Evolutionary conservation across 257 asterid species (phyloP), one percentile per base, ranked within the genome.

Genomic region (Solanum chmielewskii): DNA sequence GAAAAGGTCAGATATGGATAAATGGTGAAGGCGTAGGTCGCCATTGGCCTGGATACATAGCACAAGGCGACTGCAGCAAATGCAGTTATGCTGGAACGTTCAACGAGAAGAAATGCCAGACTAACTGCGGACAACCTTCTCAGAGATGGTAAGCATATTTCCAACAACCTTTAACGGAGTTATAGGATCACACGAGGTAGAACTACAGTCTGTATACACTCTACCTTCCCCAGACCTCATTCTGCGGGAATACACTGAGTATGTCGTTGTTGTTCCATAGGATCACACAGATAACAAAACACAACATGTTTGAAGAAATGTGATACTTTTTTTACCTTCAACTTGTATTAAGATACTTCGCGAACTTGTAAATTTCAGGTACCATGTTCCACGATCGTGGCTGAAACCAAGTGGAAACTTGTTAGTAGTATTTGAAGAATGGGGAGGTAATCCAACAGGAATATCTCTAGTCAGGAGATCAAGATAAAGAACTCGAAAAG

Each of bases 1-100:
- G 98, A 69, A 97, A 97, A 91, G 99, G 99, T 23, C 93, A 96
- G 84, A 89, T 94, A 68, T 97, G 99, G 99, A 90, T 97, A 87
- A 97, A 97, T 37, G 99, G 99, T 7, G 91, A 93, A 88, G 92
- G 98, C 88, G 84, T 97, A 83, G 99, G 99, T 56, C 90, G 99
- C 80, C 99, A 97, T 83, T 97, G 98, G 98, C 96, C 99, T 56
- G 97, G 90, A 44, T 94, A 97, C 74, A 91, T 74, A 60, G 97
- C 99, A 6, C 88, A 90, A 49, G 99, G 99, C 14, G 94, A 86
- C 89, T 97, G 99, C 4, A 93, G 92, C 29, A 42, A 84, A 5
- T 97, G 99, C 84, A 92, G 83, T 12, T 97, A 97, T 71, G 97
- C 96, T 2, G 99, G 98, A 89, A 88, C 88, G 6, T 96, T 68